Evolutionary conservation across 2,329 filamentous ascomycete genomes (phyloP).

Genomic region (Berkeleyomyces rouxiae): DNA sequence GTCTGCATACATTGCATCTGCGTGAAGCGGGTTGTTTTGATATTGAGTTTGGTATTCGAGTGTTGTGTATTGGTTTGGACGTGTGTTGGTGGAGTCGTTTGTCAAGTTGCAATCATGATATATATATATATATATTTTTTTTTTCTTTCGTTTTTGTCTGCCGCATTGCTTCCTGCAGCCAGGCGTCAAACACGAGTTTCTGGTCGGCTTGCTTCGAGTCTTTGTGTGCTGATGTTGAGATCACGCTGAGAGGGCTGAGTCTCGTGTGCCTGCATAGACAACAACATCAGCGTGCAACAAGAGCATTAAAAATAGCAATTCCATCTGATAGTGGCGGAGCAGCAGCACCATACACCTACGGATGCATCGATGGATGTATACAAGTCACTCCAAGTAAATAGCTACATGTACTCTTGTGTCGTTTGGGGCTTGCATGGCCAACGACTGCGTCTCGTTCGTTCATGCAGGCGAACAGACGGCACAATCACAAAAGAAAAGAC

Average conservation of each 20-base stretch:
- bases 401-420: neutral
- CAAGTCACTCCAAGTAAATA: neutral
- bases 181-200: neutral
- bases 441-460: too few species aligned
- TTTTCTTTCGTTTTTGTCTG: neutral
- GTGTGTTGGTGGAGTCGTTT: too few species aligned
- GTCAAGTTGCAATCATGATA: too few species aligned
- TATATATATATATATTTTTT: neutral
- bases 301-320: neutral
- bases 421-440: too few species aligned
- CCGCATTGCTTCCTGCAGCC: neutral
- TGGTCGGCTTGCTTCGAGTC: neutral
- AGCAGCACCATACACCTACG: neutral
- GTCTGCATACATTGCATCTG: too few species aligned
- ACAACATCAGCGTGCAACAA: neutral
- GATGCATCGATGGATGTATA: neutral
- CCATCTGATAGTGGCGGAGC: slow-evolving; percentile 1
- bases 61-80: too few species aligned
- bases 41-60: too few species aligned
- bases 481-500: too few species aligned
- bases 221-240: neutral
- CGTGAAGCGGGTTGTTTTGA: too few species aligned
- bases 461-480: too few species aligned
- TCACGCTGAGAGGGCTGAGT: neutral
- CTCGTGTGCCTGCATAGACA: neutral